Evolutionary conservation across 2,329 filamentous ascomycete species (phyloP), one percentile per base, ranked within the genome.

Genomic region (Pseudogymnoascus sp.): DNA sequence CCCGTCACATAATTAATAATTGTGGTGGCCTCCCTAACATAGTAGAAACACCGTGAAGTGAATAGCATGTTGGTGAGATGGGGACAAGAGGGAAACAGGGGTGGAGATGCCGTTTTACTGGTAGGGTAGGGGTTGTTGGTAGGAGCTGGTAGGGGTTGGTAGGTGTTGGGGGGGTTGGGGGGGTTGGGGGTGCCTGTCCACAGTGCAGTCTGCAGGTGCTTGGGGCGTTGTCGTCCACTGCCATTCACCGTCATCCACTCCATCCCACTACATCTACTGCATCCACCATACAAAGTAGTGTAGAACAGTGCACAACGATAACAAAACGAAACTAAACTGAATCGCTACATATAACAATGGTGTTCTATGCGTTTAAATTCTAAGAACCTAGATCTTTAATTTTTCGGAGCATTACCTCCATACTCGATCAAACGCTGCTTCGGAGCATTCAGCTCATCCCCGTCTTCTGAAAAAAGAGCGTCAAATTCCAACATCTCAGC

Each of bases 31-130:
- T 10, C 28, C 28, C 23, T 25, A 25, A 10, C 28, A 10, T 10
- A 31, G 28, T 31, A 31, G 28, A 31, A 31, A 31, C 28, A 31
- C 11, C 2, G 28, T 2, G 28, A 31, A 31, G 28, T 31, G 28
- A 31, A n/a, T n/a, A n/a, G 25, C 6, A 8, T 25, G 45, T 28
- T 28, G 23, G 45, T 51, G 45, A 51, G 45, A 72, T 60, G 67
- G 70, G 65, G 66, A 62, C 63, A 65, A 31, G 71, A 73, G 37
- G 67, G 71, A 48, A 68, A 70, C 60, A 70, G 71, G 45, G 71
- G 72, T 31, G 70, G 74, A 70, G 73, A 64, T 73, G 74, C 39
- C 75, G 77, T 63, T 75, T 63, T 75, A 78, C 62, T 74, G 76
- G 61, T 75, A 74, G 57, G 70, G 74, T 63, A 71, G 69, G 63